A percentile compares a stretch with the other conserved stretches of the same genome.
Evolutionary conservation across 257 asterid genomes (phyloP).

Genomic region (Nicotiana undulata): DNA sequence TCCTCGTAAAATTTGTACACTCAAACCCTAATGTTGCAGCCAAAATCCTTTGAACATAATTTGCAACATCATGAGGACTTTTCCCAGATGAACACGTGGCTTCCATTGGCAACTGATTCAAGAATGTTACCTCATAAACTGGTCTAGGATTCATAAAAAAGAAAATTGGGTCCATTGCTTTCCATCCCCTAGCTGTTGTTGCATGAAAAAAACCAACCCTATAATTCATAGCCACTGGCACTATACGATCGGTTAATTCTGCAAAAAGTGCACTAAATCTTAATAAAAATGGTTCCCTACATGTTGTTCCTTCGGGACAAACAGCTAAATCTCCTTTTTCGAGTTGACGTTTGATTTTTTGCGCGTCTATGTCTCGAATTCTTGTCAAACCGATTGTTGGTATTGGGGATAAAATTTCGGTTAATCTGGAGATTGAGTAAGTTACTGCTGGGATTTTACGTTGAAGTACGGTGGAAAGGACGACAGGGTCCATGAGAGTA

Average conservation of each 20-base stretch:
- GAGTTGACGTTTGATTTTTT: constrained; percentile 9
- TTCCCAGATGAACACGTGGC: constrained; percentile 28
- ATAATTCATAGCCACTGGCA: constrained; percentile 23
- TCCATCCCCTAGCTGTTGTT: constrained; percentile 33
- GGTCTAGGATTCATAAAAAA: constrained; percentile 29
- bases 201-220: constrained; percentile 22
- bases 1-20: constrained; percentile 33
- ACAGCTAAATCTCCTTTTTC: constrained; percentile 11
- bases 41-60: constrained; percentile 30
- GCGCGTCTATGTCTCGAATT: constrained; percentile 17
- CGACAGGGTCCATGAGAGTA: constrained; percentile 16
- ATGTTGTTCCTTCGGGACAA: constrained; percentile 34
- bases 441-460: constrained; percentile 17
- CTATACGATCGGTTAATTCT: constrained; percentile 22
- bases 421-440: constrained; percentile 18
- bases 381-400: constrained; percentile 11
- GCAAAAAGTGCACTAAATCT: constrained; percentile 30
- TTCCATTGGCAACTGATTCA: constrained; percentile 25
- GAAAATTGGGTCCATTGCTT: constrained; percentile 36
- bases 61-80: constrained; percentile 29
- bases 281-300: constrained; percentile 29
- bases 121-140: constrained; percentile 27
- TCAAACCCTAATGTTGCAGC: constrained; percentile 20
- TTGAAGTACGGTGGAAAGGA: constrained; percentile 17
- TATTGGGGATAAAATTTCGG: constrained; percentile 22